phyloP scores from a whole-genome alignment of 768 basidiomycete species.

The Pleurotus platypus region DNA sequence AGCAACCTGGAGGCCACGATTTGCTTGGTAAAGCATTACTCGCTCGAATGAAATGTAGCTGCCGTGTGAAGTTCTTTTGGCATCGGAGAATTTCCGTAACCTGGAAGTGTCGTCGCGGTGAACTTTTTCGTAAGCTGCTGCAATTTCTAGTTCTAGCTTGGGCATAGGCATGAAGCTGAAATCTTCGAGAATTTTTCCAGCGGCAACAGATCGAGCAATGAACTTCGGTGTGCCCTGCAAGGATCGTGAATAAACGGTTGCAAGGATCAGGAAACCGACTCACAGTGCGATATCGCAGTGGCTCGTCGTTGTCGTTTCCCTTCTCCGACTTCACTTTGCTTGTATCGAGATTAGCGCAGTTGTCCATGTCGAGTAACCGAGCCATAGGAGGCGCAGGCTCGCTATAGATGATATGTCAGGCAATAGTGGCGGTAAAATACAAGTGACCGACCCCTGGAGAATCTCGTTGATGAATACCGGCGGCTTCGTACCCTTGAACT shows the following conservation, averaged over 20 bases:
- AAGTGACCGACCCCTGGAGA: neutral
- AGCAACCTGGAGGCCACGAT: no score
- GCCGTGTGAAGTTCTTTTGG: no score
- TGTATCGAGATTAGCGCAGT: no score
- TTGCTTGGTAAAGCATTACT: no score
- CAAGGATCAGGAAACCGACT: neutral
- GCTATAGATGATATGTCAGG: neutral
- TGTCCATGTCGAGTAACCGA: neutral
- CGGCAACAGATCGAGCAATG: slow-evolving; percentile 8
- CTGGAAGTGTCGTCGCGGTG: neutral
- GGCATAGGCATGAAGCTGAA: neutral
- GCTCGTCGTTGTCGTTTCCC: neutral
- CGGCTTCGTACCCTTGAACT: neutral
- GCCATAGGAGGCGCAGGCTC: neutral
- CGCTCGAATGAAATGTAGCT: no score
- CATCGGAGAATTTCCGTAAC: no score
- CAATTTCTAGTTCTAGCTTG: neutral
- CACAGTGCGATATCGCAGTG: neutral
- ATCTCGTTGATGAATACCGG: neutral
- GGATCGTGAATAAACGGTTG: neutral
- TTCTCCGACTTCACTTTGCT: neutral
- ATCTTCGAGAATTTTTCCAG: neutral
- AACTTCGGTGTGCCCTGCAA: slow-evolving; percentile 2
- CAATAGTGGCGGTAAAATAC: neutral
- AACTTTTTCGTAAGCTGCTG: neutral